Conservation (phyloP, 1,284 basidiomycete species). For the Heterobasidion parviporum region DNA sequence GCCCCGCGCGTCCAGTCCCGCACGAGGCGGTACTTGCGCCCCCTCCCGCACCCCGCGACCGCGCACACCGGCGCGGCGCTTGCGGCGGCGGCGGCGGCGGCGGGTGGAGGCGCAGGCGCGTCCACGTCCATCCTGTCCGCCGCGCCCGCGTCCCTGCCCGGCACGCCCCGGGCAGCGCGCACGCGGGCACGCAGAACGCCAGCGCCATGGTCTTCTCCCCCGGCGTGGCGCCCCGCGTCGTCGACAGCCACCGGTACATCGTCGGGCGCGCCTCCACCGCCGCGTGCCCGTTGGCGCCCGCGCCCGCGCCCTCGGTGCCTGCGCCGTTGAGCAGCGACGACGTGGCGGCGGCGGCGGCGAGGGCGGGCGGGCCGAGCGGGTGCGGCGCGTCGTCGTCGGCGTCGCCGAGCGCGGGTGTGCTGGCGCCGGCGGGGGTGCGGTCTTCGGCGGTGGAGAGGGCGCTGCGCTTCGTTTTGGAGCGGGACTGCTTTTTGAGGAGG, state of each 20-base stretch:
- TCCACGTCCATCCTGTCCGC: constrained; percentile 15
- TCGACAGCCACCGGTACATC: not conserved
- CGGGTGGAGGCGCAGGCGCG: constrained; percentile 11
- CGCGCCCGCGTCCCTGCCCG: constrained; percentile 3
- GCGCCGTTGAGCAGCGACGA: constrained; percentile 30
- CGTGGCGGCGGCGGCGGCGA: constrained; percentile 24
- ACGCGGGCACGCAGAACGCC: constrained; percentile 46
- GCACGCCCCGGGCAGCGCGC: constrained; percentile 19
- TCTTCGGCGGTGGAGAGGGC: constrained; percentile 41
- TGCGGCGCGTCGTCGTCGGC: constrained; percentile 16
- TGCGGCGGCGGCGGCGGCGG: constrained; percentile 7
- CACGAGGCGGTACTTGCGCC: constrained; percentile 45
- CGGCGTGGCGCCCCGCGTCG: too few species aligned
- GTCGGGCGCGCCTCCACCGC: not conserved
- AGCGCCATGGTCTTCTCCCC: constrained; percentile 26
- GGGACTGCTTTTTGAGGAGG: constrained; percentile 80
- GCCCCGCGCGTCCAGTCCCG: constrained; percentile 41
- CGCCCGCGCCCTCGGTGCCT: not conserved
- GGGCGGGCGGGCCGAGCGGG: not conserved
- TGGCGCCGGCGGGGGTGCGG: constrained; percentile 22
- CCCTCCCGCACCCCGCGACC: constrained; percentile 35
- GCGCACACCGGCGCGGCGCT: constrained; percentile 26
- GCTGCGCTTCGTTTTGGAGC: constrained; percentile 57
- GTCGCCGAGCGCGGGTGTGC: constrained; percentile 11
- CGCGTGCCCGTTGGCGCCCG: not conserved